Evolutionary conservation across 257 asterid genomes (phyloP), one percentile per base, ranked within the genome.

Genomic region (Schizonepeta tenuifolia): DNA sequence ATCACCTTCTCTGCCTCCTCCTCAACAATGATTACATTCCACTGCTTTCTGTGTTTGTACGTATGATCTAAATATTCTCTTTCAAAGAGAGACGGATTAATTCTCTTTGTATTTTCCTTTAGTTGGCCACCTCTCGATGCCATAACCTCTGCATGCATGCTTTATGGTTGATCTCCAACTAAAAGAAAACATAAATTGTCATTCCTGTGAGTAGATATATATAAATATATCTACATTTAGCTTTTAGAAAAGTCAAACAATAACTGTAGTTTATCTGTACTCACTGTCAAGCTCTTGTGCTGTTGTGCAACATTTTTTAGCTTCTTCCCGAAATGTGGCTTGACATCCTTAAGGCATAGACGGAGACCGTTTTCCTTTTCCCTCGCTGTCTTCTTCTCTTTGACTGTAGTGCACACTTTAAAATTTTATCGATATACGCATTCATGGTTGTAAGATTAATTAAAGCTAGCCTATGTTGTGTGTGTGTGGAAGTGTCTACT

Each of bases 81-180:
- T n/a, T n/a, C n/a, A n/a, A n/a, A n/a, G n/a, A 12, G 31, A 0
- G 9, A 36, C 1, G 59, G 67, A 22, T n/a, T n/a, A n/a, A n/a
- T 18, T 61, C 2, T n/a, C 71, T 44, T 28, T 68, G 70, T 69
- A 46, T 15, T 60, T 47, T 44, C 7, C 7, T 9, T 15, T 41
- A 20, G 36, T 24, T 38, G 87, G 82, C 84, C 84, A 79, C 63
- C 82, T 70, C 6, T 10, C 6, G 20, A 77, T 73, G 0, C 76
- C 82, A 33, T 9, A 9, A 10, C 17, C 10, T 55, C 78, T 73
- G 13, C 80, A 73, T 14, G 56, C 51, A 50, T 76, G 78, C 71
- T 82, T 79, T 12, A 73, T 1, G 35, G 83, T 79, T 8, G 82
- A 79, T 40, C 62, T 28, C 71, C 50, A 44, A 79, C 80, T 82